Evolutionary conservation across 106 monocot genomes (phyloP).

Genomic region (Dendrobium nobile): DNA sequence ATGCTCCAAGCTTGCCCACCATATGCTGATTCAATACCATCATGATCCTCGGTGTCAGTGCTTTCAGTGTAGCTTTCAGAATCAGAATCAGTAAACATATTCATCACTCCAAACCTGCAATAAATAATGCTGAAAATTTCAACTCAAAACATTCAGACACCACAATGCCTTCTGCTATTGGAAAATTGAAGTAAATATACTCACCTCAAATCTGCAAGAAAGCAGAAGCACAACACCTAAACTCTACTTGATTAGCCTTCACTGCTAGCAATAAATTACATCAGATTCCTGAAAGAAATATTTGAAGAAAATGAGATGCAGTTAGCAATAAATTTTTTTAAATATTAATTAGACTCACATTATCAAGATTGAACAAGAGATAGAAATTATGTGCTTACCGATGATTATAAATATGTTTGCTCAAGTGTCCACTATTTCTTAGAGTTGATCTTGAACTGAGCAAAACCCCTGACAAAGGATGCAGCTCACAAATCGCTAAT

Average conservation of each 20-base stretch:
- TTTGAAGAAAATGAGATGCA: not conserved
- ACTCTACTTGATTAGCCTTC: not conserved
- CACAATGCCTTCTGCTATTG: not conserved
- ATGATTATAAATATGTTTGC: not conserved
- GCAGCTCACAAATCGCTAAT: not conserved
- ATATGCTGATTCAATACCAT: conserved; percentile 51
- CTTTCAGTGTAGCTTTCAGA: conserved; percentile 54
- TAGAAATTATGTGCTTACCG: not conserved
- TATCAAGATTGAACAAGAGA: conserved; percentile 3
- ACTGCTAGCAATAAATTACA: not conserved
- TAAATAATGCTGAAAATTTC: not conserved
- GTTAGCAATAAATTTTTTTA: not conserved
- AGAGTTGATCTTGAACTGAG: not conserved
- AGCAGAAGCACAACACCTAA: not conserved
- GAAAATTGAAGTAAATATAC: not conserved
- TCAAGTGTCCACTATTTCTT: not conserved
- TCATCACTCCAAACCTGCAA: conserved; percentile 30
- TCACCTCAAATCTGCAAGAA: not conserved
- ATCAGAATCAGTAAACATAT: conserved; percentile 55
- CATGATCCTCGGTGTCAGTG: conserved; percentile 70
- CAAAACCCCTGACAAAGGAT: not conserved
- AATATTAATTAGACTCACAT: not conserved
- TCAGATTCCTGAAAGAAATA: not conserved
- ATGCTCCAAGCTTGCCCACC: conserved; percentile 66
- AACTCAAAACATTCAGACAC: not conserved